A percentile compares a stretch with the other conserved stretches of the same genome.
Evolutionary conservation across 2,329 filamentous ascomycete genomes (phyloP).

Genomic region (Botryotinia narcissicola): DNA sequence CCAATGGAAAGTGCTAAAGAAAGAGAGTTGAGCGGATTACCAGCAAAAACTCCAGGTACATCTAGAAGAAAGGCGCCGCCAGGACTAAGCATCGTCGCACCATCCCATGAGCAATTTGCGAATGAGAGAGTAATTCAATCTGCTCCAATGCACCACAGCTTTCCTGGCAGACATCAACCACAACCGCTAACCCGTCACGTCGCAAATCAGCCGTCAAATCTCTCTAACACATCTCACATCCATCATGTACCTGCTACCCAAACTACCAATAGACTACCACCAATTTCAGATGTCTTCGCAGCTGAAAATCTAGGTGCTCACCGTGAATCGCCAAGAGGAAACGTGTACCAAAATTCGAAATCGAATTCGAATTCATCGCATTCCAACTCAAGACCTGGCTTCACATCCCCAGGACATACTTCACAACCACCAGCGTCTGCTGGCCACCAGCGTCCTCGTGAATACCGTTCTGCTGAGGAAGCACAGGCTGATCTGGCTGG

Average conservation of each 20-base stretch:
- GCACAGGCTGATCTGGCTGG: slow-evolving; percentile 86
- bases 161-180: slow-evolving; percentile 82
- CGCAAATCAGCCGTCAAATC: slow-evolving; percentile 75
- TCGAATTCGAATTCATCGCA: slow-evolving; percentile 57
- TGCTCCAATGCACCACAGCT: slow-evolving; percentile 89
- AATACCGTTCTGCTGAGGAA: slow-evolving; percentile 95
- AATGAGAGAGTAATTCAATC: slow-evolving; percentile 96
- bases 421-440: slow-evolving; percentile 52
- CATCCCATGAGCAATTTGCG: slow-evolving; percentile 87
- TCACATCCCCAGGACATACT: slow-evolving; percentile 66
- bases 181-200: slow-evolving; percentile 75
- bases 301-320: slow-evolving; percentile 66
- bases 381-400: slow-evolving; percentile 62
- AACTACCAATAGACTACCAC: slow-evolving; percentile 87
- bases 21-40: slow-evolving; percentile 44
- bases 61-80: slow-evolving; percentile 79
- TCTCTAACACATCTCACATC: slow-evolving; percentile 83
- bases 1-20: slow-evolving; percentile 56
- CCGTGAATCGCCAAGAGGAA: slow-evolving; percentile 44
- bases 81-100: slow-evolving; percentile 90
- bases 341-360: slow-evolving; percentile 31
- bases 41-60: slow-evolving; percentile 68
- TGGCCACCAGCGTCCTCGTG: slow-evolving; percentile 64
- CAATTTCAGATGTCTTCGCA: slow-evolving; percentile 92
- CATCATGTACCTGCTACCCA: slow-evolving; percentile 86